Percentiles rank a stretch among this genome's conserved stretches.
These are phyloP conservation scores for Rhynchosporium secalis DNA, from an alignment of 2,329 filamentous ascomycete genomes.

Conservation along the genomic window DNA sequence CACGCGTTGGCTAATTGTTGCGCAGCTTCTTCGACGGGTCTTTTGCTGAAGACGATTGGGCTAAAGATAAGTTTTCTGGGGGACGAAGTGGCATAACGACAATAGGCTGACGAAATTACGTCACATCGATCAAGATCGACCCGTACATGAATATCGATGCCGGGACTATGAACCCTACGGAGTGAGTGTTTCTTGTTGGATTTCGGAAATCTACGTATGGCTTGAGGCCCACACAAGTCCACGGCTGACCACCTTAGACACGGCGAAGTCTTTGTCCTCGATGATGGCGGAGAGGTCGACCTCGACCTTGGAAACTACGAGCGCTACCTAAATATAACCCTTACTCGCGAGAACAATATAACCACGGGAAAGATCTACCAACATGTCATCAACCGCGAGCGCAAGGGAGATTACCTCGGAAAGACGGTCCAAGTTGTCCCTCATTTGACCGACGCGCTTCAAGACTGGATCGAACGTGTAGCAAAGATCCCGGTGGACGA, in stretches of 20 bases:
- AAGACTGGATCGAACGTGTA: conserved; percentile 89
- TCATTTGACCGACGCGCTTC: conserved; percentile 87
- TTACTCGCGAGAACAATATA: conserved; percentile 90
- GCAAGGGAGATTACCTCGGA: conserved; percentile 70
- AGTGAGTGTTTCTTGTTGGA: conserved; percentile 45
- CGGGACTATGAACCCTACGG: conserved; percentile 64
- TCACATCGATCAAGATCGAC: conserved; percentile 69
- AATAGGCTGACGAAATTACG: conserved; percentile 45
- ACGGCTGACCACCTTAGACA: conserved; percentile 52
- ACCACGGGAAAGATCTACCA: conserved; percentile 97
- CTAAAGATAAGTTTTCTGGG: conserved; percentile 63
- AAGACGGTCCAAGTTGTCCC: conserved; percentile 89
- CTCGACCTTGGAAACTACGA: conserved; percentile 77
- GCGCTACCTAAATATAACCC: conserved; percentile 76
- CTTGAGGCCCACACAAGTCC: background rate
- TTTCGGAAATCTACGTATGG: background rate
- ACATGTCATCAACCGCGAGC: conserved; percentile 71
- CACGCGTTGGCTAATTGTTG: conserved; percentile 18
- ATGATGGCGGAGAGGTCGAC: conserved; percentile 77
- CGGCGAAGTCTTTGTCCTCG: conserved; percentile 85
- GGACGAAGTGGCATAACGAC: background rate
- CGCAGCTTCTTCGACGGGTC: conserved; percentile 67
- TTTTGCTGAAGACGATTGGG: conserved; percentile 78
- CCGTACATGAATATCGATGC: conserved; percentile 77
- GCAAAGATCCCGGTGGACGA: conserved; percentile 85